These are phyloP conservation scores for Phytophthora crassamura DNA, from an alignment of 352 stramenopile genomes.

Conservation along the genomic window DNA sequence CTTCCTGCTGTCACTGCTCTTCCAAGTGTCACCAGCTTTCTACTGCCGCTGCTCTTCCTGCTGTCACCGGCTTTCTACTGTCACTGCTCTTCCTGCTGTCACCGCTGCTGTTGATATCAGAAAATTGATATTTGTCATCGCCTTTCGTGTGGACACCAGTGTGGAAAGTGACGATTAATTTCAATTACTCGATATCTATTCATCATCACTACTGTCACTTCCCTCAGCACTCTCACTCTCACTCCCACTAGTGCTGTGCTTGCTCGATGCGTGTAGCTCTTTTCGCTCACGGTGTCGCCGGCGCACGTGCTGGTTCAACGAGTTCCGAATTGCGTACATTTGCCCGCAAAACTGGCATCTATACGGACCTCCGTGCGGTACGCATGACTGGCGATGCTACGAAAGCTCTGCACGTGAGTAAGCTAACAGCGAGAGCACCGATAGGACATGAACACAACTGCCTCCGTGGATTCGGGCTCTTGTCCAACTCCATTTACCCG, in stretches of 20 bases:
- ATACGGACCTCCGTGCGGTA: background rate
- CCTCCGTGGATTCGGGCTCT: background rate
- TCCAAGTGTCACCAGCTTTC: no score
- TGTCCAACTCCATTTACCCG: background rate
- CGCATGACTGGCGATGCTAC: background rate
- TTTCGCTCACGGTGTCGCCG: background rate
- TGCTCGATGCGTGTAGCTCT: background rate
- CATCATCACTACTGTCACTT: constrained; percentile 1
- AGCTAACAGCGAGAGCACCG: background rate
- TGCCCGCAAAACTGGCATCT: background rate
- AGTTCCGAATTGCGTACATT: constrained; percentile 1
- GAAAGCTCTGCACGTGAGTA: constrained; percentile 4
- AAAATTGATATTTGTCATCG: no score
- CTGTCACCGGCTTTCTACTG: no score
- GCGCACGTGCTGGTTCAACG: constrained; percentile 7
- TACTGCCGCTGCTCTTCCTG: no score
- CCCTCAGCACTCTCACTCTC: background rate
- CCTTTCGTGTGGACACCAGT: no score
- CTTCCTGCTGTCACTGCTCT: no score
- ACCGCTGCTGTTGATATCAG: no score
- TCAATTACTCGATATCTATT: background rate
- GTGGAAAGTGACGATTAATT: no score
- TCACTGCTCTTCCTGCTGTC: no score
- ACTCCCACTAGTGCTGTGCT: background rate
- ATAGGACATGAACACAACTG: background rate